Percentiles rank a stretch among this genome's conserved stretches.
Evolutionary conservation across 1,139 yeast genomes (phyloP).

Genomic region (Hyphopichia fennica): DNA sequence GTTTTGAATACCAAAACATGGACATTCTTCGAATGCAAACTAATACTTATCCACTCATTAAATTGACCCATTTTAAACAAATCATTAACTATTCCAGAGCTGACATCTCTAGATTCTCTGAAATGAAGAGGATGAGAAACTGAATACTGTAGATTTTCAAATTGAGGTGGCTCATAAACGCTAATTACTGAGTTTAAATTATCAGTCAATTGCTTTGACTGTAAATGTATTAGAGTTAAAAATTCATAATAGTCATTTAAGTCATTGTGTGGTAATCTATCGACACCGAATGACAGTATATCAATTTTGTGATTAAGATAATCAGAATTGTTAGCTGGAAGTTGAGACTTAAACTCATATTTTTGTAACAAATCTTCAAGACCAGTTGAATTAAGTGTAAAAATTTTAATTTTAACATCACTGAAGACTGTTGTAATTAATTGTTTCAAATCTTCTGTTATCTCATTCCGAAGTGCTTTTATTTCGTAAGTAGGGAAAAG

Average conservation of each 20-base stretch:
- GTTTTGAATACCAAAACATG: background rate
- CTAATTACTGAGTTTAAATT: slow-evolving; percentile 14
- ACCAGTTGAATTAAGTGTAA: background rate
- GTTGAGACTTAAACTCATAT: background rate
- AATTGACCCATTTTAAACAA: background rate
- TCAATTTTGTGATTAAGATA: background rate
- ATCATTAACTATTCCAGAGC: background rate
- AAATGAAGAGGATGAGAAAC: background rate
- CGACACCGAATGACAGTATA: background rate
- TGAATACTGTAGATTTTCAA: background rate
- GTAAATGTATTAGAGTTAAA: slow-evolving; percentile 15
- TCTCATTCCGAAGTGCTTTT: background rate
- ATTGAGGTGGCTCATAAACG: slow-evolving; percentile 11
- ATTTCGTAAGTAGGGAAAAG: background rate
- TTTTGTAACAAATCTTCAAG: background rate
- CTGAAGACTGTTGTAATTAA: background rate
- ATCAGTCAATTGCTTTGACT: slow-evolving; percentile 14
- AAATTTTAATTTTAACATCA: background rate
- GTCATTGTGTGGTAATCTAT: background rate
- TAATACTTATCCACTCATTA: background rate
- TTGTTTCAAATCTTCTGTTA: background rate
- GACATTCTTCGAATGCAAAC: background rate
- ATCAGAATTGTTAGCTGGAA: background rate
- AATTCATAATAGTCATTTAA: slow-evolving; percentile 15
- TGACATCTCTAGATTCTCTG: background rate